phyloP scores from a whole-genome alignment of 768 basidiomycete species.

The Rhizopogon rudus region DNA sequence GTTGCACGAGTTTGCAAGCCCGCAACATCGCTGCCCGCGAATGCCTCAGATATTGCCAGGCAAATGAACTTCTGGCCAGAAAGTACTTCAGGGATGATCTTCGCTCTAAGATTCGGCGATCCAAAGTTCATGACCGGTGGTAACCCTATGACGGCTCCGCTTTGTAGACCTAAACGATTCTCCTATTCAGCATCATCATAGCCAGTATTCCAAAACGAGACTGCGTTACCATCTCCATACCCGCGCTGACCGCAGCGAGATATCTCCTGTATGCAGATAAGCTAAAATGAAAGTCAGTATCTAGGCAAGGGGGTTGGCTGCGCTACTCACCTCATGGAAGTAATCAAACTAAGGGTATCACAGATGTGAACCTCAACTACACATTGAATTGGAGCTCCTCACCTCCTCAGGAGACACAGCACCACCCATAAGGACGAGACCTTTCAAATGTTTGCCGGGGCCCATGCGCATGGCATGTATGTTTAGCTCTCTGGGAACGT shows the following conservation, averaged over 20 bases:
- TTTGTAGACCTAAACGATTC: constrained; percentile 42
- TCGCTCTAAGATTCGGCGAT: constrained; percentile 48
- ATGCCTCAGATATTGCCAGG: constrained; percentile 85
- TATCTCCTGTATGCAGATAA: constrained; percentile 79
- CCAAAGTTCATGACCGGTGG: constrained; percentile 87
- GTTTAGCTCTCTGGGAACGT: constrained; percentile 31
- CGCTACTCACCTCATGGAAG: constrained; percentile 64
- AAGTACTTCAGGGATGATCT: constrained; percentile 63
- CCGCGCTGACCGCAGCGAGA: constrained; percentile 65
- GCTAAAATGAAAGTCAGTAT: constrained; percentile 28
- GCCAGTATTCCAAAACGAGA: not conserved
- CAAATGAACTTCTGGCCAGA: constrained; percentile 80
- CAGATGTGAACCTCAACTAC: constrained; percentile 1
- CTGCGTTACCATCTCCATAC: constrained; percentile 64
- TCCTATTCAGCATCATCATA: not conserved
- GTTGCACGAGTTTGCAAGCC: constrained; percentile 74
- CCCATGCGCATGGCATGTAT: constrained; percentile 66
- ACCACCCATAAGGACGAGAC: constrained; percentile 74
- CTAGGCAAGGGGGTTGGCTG: not conserved
- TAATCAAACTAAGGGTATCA: constrained; percentile 58
- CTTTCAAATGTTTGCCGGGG: constrained; percentile 83
- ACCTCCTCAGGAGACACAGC: constrained; percentile 76
- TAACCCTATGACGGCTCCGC: constrained; percentile 77
- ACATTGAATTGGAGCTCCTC: constrained; percentile 7
- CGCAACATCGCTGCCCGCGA: constrained; percentile 81